Base-by-base conservation (phyloP, 2,329 filamentous ascomycete genomes). In the Chaetomium sp. region DNA sequence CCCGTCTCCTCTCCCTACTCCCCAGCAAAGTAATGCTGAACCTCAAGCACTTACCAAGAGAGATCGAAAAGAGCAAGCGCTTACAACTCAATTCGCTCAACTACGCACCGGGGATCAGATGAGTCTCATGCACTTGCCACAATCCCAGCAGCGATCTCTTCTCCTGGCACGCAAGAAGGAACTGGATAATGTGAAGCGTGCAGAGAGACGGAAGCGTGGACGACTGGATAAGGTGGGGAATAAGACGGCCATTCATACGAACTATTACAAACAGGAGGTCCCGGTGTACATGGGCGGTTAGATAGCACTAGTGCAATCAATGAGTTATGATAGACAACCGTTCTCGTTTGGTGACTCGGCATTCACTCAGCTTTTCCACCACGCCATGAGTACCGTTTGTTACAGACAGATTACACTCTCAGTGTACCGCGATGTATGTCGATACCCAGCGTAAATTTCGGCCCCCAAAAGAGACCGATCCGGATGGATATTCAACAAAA, bases 241-340 rank as follows among this genome's bases (percentile, higher is more conserved):
- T n/a, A 62, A 63, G 45, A 62, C 47, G 9, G 53, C 57, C 3
- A 16, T 64, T 2, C 62, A 64, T 57, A 61, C 62, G 0, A 64
- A 61, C 23, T 64, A 64, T 45, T 64, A 64, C 45, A 64, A 64
- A 25, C 62, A 64, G 25, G 62, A 64, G 45, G 62, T 64, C n/a
- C 62, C 62, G 6, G 53, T 64, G 13, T 64, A 64, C 7, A 56
- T 60, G 51, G 62, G 62, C 1, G 62, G 62, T 4, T 64, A 62
- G 53, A 56, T 42, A 42, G n/a, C 45, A 23, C 38, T 47, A 47
- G 45, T 21, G 10, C 7, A 13, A 21, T n/a, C 1, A 47, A 47
- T 47, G 19, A 47, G 13, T 47, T n/a, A n/a, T n/a, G n/a, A n/a
- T 29, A 6, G 27, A 29, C 27, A 29, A 29, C 27, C 27, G 27